A percentile compares a stretch with the other conserved stretches of the same genome.
These are phyloP conservation scores for Massospora cicadina DNA, from an alignment of 371 early-diverging fungal genomes.

Conservation along the genomic window DNA sequence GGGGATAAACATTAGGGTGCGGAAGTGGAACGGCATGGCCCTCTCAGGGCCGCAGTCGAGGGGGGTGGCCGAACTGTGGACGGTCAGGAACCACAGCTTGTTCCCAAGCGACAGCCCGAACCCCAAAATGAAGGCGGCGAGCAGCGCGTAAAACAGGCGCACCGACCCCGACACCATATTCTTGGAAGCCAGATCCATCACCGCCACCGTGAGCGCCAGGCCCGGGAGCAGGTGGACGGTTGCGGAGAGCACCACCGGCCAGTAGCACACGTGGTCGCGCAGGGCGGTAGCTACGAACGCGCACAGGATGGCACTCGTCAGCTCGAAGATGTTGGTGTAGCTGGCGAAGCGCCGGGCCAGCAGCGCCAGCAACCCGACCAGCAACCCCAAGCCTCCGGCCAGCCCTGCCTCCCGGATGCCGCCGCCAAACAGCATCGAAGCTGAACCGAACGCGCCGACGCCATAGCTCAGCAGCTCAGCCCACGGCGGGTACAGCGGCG, in stretches of 20 bases:
- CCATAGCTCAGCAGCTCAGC: constrained; percentile 31
- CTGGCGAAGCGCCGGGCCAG: constrained; percentile 24
- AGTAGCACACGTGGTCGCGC: constrained; percentile 24
- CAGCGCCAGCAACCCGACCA: constrained; percentile 23
- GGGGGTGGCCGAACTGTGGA: constrained; percentile 1
- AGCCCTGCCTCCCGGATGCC: constrained; percentile 28
- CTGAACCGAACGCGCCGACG: constrained; percentile 29
- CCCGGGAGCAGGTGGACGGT: constrained; percentile 36
- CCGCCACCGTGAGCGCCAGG: constrained; percentile 30
- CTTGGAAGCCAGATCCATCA: constrained; percentile 48
- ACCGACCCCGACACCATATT: constrained; percentile 53
- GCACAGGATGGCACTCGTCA: constrained; percentile 27
- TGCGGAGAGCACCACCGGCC: constrained; percentile 27
- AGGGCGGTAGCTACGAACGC: constrained; percentile 29
- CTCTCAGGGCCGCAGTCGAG: no score
- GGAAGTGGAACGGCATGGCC: constrained; percentile 10
- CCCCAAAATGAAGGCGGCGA: constrained; percentile 38
- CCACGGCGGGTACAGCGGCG: constrained; percentile 27
- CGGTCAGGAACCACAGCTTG: constrained; percentile 18
- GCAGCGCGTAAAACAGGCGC: constrained; percentile 38
- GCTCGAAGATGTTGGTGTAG: constrained; percentile 33
- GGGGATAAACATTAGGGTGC: constrained; percentile 16
- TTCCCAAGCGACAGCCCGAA: constrained; percentile 44
- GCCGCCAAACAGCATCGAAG: constrained; percentile 28
- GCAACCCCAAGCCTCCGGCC: constrained; percentile 22